Percentiles rank a stretch among this genome's conserved stretches.
Conservation (phyloP, 345 rosid species). For the Gossypium bickii region DNA sequence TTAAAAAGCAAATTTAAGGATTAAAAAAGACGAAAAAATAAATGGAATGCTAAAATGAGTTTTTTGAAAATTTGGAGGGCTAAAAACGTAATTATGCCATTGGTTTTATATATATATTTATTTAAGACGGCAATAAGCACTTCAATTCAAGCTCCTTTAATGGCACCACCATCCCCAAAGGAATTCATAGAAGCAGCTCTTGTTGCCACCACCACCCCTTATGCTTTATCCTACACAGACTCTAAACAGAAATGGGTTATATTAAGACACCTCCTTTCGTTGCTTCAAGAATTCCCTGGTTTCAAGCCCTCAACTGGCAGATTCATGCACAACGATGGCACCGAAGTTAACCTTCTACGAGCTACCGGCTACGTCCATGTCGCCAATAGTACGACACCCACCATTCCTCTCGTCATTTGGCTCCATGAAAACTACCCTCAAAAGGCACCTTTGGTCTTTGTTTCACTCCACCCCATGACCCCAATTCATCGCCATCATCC, state of each 20-base stretch:
- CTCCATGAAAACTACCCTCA: constrained; percentile 62
- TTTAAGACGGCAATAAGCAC: neutral
- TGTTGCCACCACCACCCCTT: constrained; percentile 27
- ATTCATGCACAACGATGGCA: constrained; percentile 62
- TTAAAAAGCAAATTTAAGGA: too few species aligned
- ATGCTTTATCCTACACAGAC: constrained; percentile 57
- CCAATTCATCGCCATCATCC: constrained; percentile 48
- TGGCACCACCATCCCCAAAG: constrained; percentile 41
- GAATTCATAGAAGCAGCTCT: constrained; percentile 65
- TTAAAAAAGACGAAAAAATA: too few species aligned
- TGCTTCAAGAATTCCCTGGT: constrained; percentile 43
- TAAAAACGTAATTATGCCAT: too few species aligned
- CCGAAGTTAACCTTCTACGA: constrained; percentile 44
- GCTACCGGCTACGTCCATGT: constrained; percentile 40
- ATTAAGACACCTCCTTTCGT: constrained; percentile 51
- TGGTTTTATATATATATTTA: neutral
- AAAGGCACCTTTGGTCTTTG: constrained; percentile 49
- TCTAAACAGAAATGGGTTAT: constrained; percentile 57
- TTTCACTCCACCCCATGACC: constrained; percentile 15
- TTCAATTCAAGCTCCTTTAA: neutral
- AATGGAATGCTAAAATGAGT: too few species aligned
- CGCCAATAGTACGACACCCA: constrained; percentile 22
- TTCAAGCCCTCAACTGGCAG: constrained; percentile 37
- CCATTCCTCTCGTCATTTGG: constrained; percentile 56
- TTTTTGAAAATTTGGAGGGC: too few species aligned